Conservation (phyloP, 257 asterid genomes). For the Ilex asprella region DNA sequence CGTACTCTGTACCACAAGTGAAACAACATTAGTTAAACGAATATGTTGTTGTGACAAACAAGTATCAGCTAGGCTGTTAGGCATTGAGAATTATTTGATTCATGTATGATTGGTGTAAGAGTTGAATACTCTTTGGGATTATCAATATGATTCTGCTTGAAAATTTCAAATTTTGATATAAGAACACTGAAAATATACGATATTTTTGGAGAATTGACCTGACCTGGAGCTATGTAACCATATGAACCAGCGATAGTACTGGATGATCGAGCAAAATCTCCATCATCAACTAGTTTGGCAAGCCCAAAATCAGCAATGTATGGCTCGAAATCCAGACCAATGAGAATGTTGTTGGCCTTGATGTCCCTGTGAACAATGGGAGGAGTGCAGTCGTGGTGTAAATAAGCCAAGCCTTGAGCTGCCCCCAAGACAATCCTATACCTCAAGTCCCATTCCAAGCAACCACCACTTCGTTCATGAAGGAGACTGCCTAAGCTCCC, state of each 20-base stretch:
- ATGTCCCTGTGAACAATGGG: conserved; percentile 49
- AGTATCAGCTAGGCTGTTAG: no score
- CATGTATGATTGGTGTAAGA: no score
- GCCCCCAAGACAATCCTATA: conserved; percentile 37
- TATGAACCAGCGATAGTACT: conserved; percentile 43
- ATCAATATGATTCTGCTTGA: no score
- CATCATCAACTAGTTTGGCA: conserved; percentile 41
- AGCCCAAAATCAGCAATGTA: conserved; percentile 48
- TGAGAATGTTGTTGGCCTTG: conserved; percentile 46
- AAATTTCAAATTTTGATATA: no score
- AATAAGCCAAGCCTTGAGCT: conserved; percentile 37
- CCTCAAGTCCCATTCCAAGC: conserved; percentile 37
- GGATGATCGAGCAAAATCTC: conserved; percentile 37
- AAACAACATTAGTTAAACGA: no score
- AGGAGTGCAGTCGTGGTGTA: conserved; percentile 47
- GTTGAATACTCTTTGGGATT: no score
- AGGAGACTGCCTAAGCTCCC: conserved; percentile 44
- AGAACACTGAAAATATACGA: no score
- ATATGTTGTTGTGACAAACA: no score
- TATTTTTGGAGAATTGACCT: no score
- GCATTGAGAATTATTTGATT: no score
- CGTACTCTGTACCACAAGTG: conserved; percentile 21
- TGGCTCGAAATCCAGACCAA: conserved; percentile 41
- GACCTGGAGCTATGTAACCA: conserved; percentile 51
- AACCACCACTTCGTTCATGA: conserved; percentile 30